phyloP scores from a whole-genome alignment of 225 moss, liverwort and hornwort genomes.

The Takakia lepidozioides region DNA sequence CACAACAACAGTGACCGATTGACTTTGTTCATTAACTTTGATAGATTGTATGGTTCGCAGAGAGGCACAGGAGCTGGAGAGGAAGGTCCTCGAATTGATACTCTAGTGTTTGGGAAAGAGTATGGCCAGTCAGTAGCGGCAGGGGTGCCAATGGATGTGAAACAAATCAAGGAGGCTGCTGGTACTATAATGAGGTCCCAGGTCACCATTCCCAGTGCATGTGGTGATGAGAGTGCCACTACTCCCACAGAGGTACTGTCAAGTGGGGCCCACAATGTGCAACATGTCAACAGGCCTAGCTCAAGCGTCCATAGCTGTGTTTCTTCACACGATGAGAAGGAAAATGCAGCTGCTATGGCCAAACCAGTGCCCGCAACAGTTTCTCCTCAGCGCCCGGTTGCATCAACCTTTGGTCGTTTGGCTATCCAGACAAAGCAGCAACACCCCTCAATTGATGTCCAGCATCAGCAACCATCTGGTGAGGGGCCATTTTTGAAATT shows the following conservation, averaged over 20 bases:
- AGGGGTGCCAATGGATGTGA: constrained; percentile 31
- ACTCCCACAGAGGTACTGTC: constrained; percentile 25
- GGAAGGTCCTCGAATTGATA: constrained; percentile 47
- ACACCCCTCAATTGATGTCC: too few species aligned
- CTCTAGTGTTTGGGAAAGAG: constrained; percentile 49
- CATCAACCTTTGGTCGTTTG: constrained; percentile 31
- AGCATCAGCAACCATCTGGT: constrained; percentile 13
- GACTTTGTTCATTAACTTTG: too few species aligned
- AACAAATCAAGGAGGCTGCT: constrained; percentile 34
- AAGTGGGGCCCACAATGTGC: constrained; percentile 11
- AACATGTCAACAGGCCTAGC: constrained; percentile 31
- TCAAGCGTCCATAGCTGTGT: constrained; percentile 51
- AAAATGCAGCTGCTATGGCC: constrained; percentile 32
- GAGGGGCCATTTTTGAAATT: constrained; percentile 9
- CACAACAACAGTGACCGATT: too few species aligned
- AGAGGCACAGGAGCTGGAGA: constrained; percentile 51
- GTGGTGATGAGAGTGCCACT: constrained; percentile 29
- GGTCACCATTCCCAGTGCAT: constrained; percentile 11
- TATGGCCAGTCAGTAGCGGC: constrained; percentile 32
- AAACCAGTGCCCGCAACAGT: constrained; percentile 33
- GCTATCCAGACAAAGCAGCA: constrained; percentile 25
- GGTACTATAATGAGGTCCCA: constrained; percentile 9
- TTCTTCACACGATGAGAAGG: constrained; percentile 48
- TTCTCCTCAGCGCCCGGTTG: constrained; percentile 27
- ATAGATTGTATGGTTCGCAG: constrained; percentile 24